phyloP scores from a whole-genome alignment of 805 yeast species.

The Wickerhamia fluorescens region DNA sequence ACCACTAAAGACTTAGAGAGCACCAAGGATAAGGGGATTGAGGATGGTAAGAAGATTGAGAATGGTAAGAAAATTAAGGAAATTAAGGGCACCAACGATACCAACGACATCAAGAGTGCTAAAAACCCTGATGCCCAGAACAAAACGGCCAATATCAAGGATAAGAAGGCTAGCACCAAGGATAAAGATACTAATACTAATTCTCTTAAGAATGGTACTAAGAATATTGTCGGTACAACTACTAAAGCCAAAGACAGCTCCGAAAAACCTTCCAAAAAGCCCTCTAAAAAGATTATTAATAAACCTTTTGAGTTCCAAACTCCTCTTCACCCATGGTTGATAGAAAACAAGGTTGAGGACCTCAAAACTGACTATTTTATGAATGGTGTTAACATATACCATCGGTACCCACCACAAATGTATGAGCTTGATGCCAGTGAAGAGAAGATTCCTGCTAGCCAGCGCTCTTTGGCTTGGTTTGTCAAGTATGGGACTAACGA shows the following conservation, averaged over 20 bases:
- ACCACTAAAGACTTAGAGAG: constrained; percentile 4
- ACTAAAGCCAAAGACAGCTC: too few species aligned
- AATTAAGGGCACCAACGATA: constrained; percentile 21
- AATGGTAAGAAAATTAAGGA: constrained; percentile 7
- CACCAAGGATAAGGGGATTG: constrained; percentile 5
- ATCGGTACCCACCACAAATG: constrained; percentile 28
- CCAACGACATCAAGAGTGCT: too few species aligned
- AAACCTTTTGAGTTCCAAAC: constrained; percentile 30
- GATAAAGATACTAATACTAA: too few species aligned
- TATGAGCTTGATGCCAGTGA: constrained; percentile 22
- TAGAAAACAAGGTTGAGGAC: constrained; percentile 9
- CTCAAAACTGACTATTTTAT: constrained; percentile 9
- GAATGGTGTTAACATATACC: constrained; percentile 11
- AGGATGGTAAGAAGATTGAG: too few species aligned
- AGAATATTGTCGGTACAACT: too few species aligned
- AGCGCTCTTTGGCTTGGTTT: constrained; percentile 20
- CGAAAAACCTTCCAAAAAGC: too few species aligned
- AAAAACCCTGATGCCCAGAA: too few species aligned
- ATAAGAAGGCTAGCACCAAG: too few species aligned
- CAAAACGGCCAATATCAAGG: too few species aligned
- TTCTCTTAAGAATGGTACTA: too few species aligned
- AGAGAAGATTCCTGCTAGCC: constrained; percentile 15
- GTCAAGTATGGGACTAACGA: constrained; percentile 20
- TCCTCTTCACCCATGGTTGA: constrained; percentile 25
- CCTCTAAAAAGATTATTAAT: constrained; percentile 13